phyloP scores from a whole-genome alignment of 768 basidiomycete species.

The Sistotremastrum niveocremeum region DNA sequence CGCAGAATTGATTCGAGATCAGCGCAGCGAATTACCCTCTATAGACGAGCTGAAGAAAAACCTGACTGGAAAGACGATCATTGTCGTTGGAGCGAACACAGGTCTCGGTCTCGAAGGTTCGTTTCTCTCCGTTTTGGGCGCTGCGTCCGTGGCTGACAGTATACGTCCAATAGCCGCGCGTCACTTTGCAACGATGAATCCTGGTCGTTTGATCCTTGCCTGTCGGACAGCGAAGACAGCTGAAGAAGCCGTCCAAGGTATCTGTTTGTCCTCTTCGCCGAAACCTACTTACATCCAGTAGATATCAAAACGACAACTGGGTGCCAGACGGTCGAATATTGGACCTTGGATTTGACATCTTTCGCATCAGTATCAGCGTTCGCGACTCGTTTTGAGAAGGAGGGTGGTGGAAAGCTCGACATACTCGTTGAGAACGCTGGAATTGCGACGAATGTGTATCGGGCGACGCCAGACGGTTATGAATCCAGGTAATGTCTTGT shows the following conservation, averaged over 20 bases:
- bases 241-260: conserved; percentile 21
- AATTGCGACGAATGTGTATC: conserved; percentile 5
- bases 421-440: conserved; percentile 34
- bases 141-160: no score
- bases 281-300: background rate
- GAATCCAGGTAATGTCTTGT: conserved; percentile 23
- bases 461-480: conserved; percentile 29
- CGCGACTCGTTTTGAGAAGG: conserved; percentile 17
- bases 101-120: conserved; percentile 32
- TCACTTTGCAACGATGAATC: conserved; percentile 32
- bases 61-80: conserved; percentile 31
- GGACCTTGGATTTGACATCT: conserved; percentile 27
- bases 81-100: conserved; percentile 38
- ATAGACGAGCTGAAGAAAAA: conserved; percentile 18
- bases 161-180: conserved; percentile 16
- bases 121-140: no score
- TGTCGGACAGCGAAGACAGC: conserved; percentile 21
- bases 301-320: conserved; percentile 13
- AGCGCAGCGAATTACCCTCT: conserved; percentile 5
- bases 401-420: conserved; percentile 21
- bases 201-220: conserved; percentile 25
- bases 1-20: background rate
- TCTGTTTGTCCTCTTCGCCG: no score
- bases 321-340: conserved; percentile 22
- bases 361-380: conserved; percentile 30